Percentiles rank a stretch among this genome's conserved stretches.
Evolutionary conservation across 352 stramenopile genomes (phyloP).

Genomic region (Pythium grandisporangium): DNA sequence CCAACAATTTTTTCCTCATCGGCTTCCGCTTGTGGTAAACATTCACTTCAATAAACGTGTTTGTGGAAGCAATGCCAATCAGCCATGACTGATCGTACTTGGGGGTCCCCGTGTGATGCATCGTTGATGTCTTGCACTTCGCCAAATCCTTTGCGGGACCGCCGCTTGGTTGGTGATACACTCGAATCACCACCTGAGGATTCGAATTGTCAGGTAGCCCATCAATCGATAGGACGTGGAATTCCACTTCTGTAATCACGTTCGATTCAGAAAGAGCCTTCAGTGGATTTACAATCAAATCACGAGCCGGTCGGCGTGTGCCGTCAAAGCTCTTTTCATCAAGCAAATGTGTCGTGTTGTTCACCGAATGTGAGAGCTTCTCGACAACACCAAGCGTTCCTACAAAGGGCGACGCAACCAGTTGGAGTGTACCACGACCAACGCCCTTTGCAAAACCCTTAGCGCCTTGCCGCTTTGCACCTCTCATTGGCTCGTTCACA

Average conservation of each 20-base stretch:
- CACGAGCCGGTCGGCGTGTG: conserved; percentile 61
- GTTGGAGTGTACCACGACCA: conserved; percentile 63
- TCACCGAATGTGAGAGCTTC: conserved; percentile 76
- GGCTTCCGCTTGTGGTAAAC: conserved; percentile 83
- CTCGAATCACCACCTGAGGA: conserved; percentile 55
- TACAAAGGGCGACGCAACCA: conserved; percentile 75
- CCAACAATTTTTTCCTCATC: conserved; percentile 70
- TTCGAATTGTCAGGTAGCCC: conserved; percentile 61
- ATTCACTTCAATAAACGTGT: conserved; percentile 74
- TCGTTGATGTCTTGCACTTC: conserved; percentile 67
- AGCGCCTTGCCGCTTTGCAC: conserved; percentile 56
- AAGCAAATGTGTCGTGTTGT: conserved; percentile 81
- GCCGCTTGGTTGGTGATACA: conserved; percentile 40
- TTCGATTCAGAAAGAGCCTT: conserved; percentile 78
- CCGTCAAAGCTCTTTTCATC: conserved; percentile 75
- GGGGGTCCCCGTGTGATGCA: conserved; percentile 43
- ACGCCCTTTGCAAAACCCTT: conserved; percentile 82
- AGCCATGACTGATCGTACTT: conserved; percentile 84
- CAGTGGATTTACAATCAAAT: conserved; percentile 39
- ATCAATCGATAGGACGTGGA: conserved; percentile 65
- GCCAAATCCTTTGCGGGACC: conserved; percentile 36
- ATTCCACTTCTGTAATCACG: conserved; percentile 78
- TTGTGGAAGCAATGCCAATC: conserved; percentile 50
- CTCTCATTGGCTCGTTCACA: conserved; percentile 74
- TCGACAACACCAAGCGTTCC: conserved; percentile 75